Base-by-base conservation (phyloP, 352 stramenopile species). In the Globisporangium takayamanum region DNA sequence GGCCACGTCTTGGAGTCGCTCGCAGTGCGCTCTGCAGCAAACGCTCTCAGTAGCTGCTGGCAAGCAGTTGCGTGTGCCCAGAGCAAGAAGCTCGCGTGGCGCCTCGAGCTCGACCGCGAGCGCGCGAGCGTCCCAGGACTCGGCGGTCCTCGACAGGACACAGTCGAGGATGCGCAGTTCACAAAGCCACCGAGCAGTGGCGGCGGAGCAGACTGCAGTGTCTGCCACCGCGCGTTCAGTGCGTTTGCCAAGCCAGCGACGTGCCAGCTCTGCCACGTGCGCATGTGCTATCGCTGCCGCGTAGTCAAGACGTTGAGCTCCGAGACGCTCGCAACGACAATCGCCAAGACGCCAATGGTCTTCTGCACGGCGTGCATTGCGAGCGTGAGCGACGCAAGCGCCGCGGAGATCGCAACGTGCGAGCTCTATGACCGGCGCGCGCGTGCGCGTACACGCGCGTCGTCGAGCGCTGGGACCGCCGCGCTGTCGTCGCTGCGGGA, bases 281-380 rank as follows among this genome's bases (percentile, higher is more conserved):
- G 64, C 33, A 72, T 82, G 18, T 84, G 73, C 66, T 60, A 36
- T 14, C 75, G 70, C 18, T 84, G 75, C 58, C 73, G 73, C 25
- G 64, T 77, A 14, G 63, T 66, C 53, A 73, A 66, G 47, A 80
- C 76, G 57, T 64, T 85, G 55, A 77, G 72, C 53, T 73, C 68
- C 50, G 59, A 78, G 22, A 69, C 69, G 8, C 54, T 84, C 30
- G 72, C 69, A 58, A 54, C 72, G 39, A 73, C 69, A 50, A 51
- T 81, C 44, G 74, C 63, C 1, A 68, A 82, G 50, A 75, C 73
- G 20, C 48, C 64, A 15, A 84, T 87, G 59, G 66, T 77, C 47
- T 86, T 90, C 46, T 90, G 80, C 66, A 85, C 83, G 52, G 75
- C 73, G 44, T 90, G 80, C 59, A 67, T 90, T 11, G 62, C 69